phyloP scores from a whole-genome alignment of 768 basidiomycete species.

The Chalciporus piperatus region DNA sequence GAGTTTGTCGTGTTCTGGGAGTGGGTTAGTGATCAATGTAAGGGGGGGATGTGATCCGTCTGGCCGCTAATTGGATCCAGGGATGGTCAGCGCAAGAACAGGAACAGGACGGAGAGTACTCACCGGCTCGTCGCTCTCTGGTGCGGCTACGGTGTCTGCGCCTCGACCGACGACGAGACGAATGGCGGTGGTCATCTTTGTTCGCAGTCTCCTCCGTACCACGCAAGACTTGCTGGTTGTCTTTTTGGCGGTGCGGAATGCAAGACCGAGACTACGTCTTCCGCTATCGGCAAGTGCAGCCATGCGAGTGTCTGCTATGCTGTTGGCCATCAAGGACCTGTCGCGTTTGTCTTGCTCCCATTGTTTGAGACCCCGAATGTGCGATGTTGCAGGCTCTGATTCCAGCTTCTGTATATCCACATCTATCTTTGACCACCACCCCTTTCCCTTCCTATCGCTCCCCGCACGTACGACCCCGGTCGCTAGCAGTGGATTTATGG shows the following conservation, averaged over 20 bases:
- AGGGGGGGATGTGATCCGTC: constrained; percentile 5
- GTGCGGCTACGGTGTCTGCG: constrained; percentile 5
- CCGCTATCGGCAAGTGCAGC: constrained; percentile 8
- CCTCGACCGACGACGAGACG: constrained; percentile 16
- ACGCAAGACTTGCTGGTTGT: constrained; percentile 23
- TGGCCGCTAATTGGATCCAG: background rate
- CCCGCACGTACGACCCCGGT: constrained; percentile 11
- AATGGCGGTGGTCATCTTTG: constrained; percentile 21
- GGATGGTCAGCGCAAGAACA: background rate
- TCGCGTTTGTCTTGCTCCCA: background rate
- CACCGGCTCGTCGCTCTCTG: background rate
- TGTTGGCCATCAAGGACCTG: constrained; percentile 1
- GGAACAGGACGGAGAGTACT: background rate
- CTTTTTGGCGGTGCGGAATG: constrained; percentile 25
- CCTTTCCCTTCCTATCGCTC: background rate
- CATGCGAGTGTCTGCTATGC: constrained; percentile 2
- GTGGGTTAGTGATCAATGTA: background rate
- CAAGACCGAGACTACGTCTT: constrained; percentile 12
- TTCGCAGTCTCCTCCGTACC: constrained; percentile 18
- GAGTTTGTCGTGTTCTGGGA: background rate
- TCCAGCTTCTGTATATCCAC: background rate
- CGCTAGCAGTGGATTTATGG: constrained; percentile 18
- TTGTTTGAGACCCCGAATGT: too few relatives aligned
- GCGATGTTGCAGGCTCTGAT: too few relatives aligned
- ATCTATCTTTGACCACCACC: background rate